Conservation (phyloP, 306 rosid genomes). For the Fagus crenata region DNA sequence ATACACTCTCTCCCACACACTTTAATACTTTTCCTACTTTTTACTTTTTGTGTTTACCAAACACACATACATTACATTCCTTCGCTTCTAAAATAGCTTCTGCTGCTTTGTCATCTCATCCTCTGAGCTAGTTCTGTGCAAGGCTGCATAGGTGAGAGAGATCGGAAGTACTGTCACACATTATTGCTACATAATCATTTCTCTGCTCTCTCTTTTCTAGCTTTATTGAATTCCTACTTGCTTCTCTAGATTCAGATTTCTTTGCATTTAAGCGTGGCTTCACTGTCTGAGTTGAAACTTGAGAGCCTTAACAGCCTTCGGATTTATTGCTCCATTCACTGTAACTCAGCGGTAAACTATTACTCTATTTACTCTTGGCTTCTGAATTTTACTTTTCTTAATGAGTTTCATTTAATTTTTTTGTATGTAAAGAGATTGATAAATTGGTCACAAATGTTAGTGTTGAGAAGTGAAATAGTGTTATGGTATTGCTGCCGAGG, state of each 20-base stretch:
- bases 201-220: slow-evolving; percentile 24
- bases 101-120: slow-evolving; percentile 8
- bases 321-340: background rate
- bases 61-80: slow-evolving; percentile 6
- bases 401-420: too few relatives aligned
- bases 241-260: background rate
- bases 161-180: slow-evolving; percentile 35
- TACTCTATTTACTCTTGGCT: too few relatives aligned
- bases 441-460: background rate
- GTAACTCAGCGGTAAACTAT: too few relatives aligned
- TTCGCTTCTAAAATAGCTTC: slow-evolving; percentile 14
- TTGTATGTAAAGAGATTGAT: too few relatives aligned
- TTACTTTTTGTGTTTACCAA: slow-evolving; percentile 50
- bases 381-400: too few relatives aligned
- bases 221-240: background rate
- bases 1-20: background rate
- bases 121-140: background rate
- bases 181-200: slow-evolving; percentile 1
- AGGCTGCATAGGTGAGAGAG: slow-evolving; percentile 24
- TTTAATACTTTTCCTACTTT: slow-evolving; percentile 42
- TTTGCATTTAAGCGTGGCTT: slow-evolving; percentile 18
- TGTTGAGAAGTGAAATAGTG: background rate
- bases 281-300: slow-evolving; percentile 24
- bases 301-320: background rate
- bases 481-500: background rate